Percentiles rank a stretch among this genome's conserved stretches.
Conservation (phyloP, 129 eudicot species). For the Centrapalus pauciflorus region DNA sequence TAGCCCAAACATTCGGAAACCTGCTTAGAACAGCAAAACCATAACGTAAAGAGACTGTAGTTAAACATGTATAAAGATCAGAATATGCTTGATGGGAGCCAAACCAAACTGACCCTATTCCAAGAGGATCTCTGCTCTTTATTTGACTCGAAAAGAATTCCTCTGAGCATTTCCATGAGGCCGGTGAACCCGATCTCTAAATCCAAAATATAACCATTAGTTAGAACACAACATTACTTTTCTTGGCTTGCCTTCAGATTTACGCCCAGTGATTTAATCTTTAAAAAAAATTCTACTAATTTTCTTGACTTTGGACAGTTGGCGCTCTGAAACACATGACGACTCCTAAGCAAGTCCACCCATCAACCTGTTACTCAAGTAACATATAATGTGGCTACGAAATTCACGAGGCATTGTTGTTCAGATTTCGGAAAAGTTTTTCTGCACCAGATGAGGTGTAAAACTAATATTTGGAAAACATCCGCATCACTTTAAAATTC, state of each 20-base stretch:
- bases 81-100: not conserved
- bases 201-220: slow-evolving; percentile 12
- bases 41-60: not conserved
- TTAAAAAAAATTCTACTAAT: not conserved
- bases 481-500: not conserved
- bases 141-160: slow-evolving; percentile 78
- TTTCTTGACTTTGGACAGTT: too few relatives aligned
- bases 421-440: too few relatives aligned
- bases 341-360: not conserved
- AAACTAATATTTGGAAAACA: not conserved
- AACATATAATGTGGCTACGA: too few relatives aligned
- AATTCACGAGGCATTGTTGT: too few relatives aligned
- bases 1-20: slow-evolving; percentile 87
- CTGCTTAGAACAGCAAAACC: slow-evolving; percentile 36
- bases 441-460: too few relatives aligned
- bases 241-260: not conserved
- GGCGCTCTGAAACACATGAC: not conserved
- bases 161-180: slow-evolving; percentile 99
- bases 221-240: slow-evolving; percentile 10
- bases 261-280: too few relatives aligned
- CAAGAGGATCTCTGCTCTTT: slow-evolving; percentile 87
- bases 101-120: slow-evolving; percentile 69
- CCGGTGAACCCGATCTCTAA: slow-evolving; percentile 76
- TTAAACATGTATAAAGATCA: not conserved
- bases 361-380: not conserved